Conservation (phyloP, 2,329 filamentous ascomycete genomes). For the Aspergillus latus region DNA sequence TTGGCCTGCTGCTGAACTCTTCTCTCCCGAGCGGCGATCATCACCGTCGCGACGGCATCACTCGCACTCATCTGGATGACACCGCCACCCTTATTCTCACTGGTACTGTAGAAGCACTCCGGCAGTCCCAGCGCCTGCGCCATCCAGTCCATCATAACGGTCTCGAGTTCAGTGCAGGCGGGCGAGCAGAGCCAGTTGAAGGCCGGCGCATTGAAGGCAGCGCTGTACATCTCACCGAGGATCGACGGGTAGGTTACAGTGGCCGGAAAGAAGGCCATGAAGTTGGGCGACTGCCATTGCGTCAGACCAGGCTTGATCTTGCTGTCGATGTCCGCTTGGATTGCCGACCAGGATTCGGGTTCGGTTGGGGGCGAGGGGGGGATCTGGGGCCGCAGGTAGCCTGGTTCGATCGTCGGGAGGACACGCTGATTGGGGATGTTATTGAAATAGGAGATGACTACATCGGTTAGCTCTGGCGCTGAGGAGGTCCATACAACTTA, state of each 20-base stretch:
- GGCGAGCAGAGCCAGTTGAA: slow-evolving; percentile 98
- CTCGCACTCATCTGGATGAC: slow-evolving; percentile 93
- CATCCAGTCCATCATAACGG: slow-evolving; percentile 88
- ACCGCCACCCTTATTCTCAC: slow-evolving; percentile 68
- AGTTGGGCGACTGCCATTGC: slow-evolving; percentile 92
- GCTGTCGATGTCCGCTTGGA: slow-evolving; percentile 77
- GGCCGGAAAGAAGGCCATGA: slow-evolving; percentile 94
- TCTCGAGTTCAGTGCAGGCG: slow-evolving; percentile 89
- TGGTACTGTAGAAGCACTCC: slow-evolving; percentile 69
- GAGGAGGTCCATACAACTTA: slow-evolving; percentile 45
- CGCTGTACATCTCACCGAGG: slow-evolving; percentile 87
- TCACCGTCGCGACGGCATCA: slow-evolving; percentile 80
- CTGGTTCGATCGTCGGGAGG: slow-evolving; percentile 74
- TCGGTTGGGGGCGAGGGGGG: slow-evolving; percentile 66
- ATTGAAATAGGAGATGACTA: slow-evolving; percentile 82
- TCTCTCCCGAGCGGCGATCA: slow-evolving; percentile 83
- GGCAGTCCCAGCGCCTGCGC: slow-evolving; percentile 74
- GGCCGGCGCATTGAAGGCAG: slow-evolving; percentile 82
- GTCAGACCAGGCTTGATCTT: slow-evolving; percentile 92
- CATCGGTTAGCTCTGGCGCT: not conserved
- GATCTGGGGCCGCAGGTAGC: slow-evolving; percentile 79
- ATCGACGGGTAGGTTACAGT: slow-evolving; percentile 78
- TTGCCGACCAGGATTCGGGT: slow-evolving; percentile 70
- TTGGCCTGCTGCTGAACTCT: slow-evolving; percentile 64
- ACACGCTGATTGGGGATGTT: slow-evolving; percentile 69